These are phyloP conservation scores for Xylaria sp. DNA, from an alignment of 2,329 filamentous ascomycete species.

Conservation along the genomic window DNA sequence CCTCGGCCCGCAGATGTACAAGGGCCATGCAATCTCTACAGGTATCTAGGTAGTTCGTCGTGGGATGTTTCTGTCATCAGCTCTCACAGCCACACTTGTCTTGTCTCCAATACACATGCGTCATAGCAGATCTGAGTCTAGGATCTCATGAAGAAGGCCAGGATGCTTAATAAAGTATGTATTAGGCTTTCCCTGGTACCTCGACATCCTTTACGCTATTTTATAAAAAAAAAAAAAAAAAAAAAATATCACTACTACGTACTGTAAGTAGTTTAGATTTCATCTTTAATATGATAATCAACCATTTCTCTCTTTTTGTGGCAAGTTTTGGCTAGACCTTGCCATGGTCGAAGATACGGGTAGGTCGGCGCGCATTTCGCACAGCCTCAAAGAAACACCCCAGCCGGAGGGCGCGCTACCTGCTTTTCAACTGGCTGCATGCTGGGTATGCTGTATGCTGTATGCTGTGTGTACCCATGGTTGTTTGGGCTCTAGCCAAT, in stretches of 20 bases:
- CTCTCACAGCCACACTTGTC: conserved; percentile 27
- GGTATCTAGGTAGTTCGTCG: not conserved
- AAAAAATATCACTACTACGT: not conserved
- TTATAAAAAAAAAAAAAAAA: not conserved
- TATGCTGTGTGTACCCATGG: not conserved
- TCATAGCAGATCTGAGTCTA: conserved; percentile 19
- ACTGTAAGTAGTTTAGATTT: not conserved
- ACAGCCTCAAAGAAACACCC: conserved; percentile 24
- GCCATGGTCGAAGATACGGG: conserved; percentile 4
- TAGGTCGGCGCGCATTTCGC: conserved; percentile 29
- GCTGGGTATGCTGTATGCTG: not conserved
- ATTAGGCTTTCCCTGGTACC: not conserved
- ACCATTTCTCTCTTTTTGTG: not conserved
- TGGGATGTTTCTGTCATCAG: conserved; percentile 26
- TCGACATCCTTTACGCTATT: not conserved
- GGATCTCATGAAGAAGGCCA: not conserved
- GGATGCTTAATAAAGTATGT: not conserved
- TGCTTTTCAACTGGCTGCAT: conserved; percentile 15
- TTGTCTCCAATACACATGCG: conserved; percentile 23
- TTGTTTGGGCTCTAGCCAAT: conserved; percentile 17
- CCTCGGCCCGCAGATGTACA: not conserved
- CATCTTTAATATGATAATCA: not conserved
- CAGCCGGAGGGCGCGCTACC: conserved; percentile 4
- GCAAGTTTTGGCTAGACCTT: not conserved
- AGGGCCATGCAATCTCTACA: not conserved